Conservation (phyloP, 805 yeast genomes). For the Saccharomyces jurei region DNA sequence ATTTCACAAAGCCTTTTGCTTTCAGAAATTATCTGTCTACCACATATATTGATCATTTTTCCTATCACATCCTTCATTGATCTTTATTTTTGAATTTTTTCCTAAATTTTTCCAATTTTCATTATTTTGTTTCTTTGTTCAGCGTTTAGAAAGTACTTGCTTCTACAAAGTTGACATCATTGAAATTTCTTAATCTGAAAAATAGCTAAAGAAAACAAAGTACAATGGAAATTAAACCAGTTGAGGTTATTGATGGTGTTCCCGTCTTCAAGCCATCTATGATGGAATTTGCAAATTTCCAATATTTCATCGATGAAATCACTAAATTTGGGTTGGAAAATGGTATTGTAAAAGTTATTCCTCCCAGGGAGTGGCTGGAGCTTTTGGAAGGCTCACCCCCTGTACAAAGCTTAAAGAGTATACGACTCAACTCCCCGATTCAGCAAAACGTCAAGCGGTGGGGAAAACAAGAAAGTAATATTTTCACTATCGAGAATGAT, state of each 20-base stretch:
- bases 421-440: slow-evolving; percentile 64
- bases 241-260: slow-evolving; percentile 38
- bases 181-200: neutral
- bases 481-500: slow-evolving; percentile 58
- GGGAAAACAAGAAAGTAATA: slow-evolving; percentile 37
- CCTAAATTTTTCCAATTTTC: neutral
- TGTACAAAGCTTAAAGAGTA: slow-evolving; percentile 36
- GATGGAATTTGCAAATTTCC: slow-evolving; percentile 61
- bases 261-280: slow-evolving; percentile 53
- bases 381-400: slow-evolving; percentile 31
- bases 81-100: neutral
- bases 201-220: neutral
- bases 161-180: neutral
- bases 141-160: neutral
- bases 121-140: neutral
- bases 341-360: slow-evolving; percentile 74
- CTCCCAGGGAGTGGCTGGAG: slow-evolving; percentile 68
- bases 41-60: neutral
- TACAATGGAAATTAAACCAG: slow-evolving; percentile 24
- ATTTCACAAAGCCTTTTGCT: neutral
- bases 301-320: slow-evolving; percentile 52
- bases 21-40: neutral
- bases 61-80: neutral
- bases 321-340: slow-evolving; percentile 65
- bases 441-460: slow-evolving; percentile 58